Evolutionary conservation across 139 green algal species (phyloP).

Genomic region (Auxenochlorella pyrenoidosa): DNA sequence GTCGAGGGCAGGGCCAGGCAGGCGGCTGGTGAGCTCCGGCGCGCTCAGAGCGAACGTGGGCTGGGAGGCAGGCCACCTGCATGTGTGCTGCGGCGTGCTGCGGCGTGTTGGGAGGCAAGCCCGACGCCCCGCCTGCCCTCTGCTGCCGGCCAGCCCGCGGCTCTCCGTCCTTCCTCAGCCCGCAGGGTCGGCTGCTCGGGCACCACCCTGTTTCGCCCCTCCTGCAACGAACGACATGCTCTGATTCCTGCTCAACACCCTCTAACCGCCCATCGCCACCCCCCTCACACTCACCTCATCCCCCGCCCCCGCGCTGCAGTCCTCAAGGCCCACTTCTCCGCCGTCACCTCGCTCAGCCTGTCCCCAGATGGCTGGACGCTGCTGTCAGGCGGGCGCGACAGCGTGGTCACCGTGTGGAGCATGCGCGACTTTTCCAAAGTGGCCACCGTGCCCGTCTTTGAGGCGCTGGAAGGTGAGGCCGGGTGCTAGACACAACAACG

Average conservation of each 20-base stretch:
- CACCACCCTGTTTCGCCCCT: neutral
- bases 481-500: no score
- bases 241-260: no score
- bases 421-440: conserved; percentile 67
- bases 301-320: neutral
- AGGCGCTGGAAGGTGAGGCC: conserved; percentile 82
- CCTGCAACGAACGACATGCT: no score
- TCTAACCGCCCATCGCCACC: neutral
- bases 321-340: conserved; percentile 82
- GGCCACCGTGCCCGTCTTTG: conserved; percentile 84
- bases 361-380: conserved; percentile 78
- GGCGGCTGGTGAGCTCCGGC: no score
- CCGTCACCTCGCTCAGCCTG: conserved; percentile 83
- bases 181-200: neutral
- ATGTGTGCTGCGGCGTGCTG: no score
- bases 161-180: neutral
- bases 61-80: no score
- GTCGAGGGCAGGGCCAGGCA: no score
- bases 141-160: no score
- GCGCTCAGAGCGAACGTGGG: no score
- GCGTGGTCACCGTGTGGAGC: conserved; percentile 87
- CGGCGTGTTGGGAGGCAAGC: no score
- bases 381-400: conserved; percentile 68
- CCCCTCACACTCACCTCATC: neutral
- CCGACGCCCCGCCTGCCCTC: no score